A percentile compares a stretch with the other conserved stretches of the same genome.
phyloP scores from a whole-genome alignment of 2,329 filamentous ascomycete species.

The Pestalotiopsis sp. region DNA sequence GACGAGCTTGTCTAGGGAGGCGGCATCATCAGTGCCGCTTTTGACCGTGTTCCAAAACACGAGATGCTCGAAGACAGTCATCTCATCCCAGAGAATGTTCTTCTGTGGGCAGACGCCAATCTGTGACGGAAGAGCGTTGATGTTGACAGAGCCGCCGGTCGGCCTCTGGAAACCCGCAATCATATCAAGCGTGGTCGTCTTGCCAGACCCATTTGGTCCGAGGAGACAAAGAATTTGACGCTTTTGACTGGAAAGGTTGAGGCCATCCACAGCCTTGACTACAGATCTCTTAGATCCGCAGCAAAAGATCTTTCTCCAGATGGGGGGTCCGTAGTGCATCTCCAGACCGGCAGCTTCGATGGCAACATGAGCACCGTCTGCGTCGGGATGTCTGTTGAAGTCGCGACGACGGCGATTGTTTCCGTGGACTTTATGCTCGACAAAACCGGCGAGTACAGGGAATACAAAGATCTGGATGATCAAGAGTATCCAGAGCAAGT shows the following conservation, averaged over 20 bases:
- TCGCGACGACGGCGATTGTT: constrained; percentile 34
- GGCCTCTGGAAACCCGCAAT: constrained; percentile 67
- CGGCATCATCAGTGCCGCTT: constrained; percentile 47
- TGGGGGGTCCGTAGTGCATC: constrained; percentile 35
- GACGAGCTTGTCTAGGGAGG: constrained; percentile 54
- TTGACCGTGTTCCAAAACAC: constrained; percentile 72
- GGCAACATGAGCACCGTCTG: constrained; percentile 21
- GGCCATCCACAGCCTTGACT: constrained; percentile 59
- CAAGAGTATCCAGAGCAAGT: constrained; percentile 34
- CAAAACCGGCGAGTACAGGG: constrained; percentile 31
- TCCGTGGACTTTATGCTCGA: constrained; percentile 36
- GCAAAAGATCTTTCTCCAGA: constrained; percentile 31
- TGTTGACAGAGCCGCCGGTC: constrained; percentile 60
- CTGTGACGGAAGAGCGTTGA: constrained; percentile 53
- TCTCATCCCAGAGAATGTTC: constrained; percentile 75
- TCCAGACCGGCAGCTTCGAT: constrained; percentile 29
- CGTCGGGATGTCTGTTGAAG: constrained; percentile 21
- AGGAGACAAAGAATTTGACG: constrained; percentile 68
- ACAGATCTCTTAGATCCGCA: constrained; percentile 25
- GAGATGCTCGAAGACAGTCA: constrained; percentile 74
- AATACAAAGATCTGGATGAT: constrained; percentile 36
- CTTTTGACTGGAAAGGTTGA: constrained; percentile 60
- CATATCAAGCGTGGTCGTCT: constrained; percentile 70
- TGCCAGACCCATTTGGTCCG: constrained; percentile 72
- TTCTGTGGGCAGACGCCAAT: constrained; percentile 72